Conservation (phyloP, 2,329 filamentous ascomycete species). For the Pezicula neosporulosa region DNA sequence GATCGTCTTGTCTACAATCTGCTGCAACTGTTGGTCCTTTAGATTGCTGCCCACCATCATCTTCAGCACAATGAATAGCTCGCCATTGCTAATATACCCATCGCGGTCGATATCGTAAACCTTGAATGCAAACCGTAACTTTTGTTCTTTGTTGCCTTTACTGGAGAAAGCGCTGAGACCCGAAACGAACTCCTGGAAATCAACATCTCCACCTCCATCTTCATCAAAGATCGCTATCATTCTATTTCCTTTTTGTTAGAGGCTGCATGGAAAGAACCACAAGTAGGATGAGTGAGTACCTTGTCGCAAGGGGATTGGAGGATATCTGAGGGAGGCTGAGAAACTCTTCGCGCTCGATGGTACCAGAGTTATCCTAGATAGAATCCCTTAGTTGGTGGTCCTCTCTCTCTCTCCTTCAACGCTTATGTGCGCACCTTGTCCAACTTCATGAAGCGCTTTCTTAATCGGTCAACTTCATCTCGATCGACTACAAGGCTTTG, state of each 20-base stretch:
- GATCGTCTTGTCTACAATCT: constrained; percentile 99
- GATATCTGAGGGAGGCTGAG: constrained; percentile 95
- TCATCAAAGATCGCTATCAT: constrained; percentile 99
- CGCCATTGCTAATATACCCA: constrained; percentile 97
- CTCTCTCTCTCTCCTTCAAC: neutral
- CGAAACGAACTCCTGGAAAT: constrained; percentile 98
- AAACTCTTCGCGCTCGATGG: constrained; percentile 98
- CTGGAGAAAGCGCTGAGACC: constrained; percentile 93
- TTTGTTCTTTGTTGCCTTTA: constrained; percentile 99
- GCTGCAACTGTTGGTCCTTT: constrained; percentile 98
- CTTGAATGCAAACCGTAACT: constrained; percentile 96
- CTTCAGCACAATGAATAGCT: constrained; percentile 98
- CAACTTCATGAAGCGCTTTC: constrained; percentile 98
- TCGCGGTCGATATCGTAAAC: constrained; percentile 99
- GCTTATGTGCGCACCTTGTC: constrained; percentile 69
- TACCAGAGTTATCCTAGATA: constrained; percentile 90
- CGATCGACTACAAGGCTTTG: constrained; percentile 68
- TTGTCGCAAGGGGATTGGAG: constrained; percentile 93
- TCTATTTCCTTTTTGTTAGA: constrained; percentile 38
- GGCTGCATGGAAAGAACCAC: neutral
- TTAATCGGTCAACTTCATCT: constrained; percentile 91
- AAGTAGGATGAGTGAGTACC: constrained; percentile 43
- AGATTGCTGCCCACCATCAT: constrained; percentile 99
- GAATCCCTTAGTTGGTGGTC: constrained; percentile 2
- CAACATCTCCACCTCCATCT: constrained; percentile 94